Conservation (phyloP, 2,329 filamentous ascomycete genomes). For the Ascochyta rabiei region DNA sequence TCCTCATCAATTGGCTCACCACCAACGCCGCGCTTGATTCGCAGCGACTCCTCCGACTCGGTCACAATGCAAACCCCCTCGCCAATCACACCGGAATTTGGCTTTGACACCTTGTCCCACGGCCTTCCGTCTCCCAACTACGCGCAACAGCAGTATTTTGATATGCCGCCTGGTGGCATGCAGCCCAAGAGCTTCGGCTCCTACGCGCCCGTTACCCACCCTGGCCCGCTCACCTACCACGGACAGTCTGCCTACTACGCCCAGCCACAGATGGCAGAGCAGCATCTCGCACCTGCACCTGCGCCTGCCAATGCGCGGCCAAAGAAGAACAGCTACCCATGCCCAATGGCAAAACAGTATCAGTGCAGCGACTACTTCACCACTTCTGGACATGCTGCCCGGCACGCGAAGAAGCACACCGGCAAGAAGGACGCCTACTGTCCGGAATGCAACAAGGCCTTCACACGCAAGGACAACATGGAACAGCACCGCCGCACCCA, state of each 20-base stretch:
- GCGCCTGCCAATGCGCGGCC: conserved; percentile 49
- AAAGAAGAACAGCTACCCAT: conserved; percentile 74
- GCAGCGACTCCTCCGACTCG: conserved; percentile 56
- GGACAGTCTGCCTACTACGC: conserved; percentile 26
- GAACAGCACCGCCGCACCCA: conserved; percentile 83
- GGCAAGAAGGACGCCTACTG: conserved; percentile 78
- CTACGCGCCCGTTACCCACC: conserved; percentile 37
- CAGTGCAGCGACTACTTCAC: conserved; percentile 81
- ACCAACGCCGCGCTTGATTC: conserved; percentile 53
- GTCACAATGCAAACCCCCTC: conserved; percentile 52
- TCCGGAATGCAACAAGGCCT: conserved; percentile 76
- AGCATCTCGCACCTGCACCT: conserved; percentile 46
- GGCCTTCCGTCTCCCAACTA: conserved; percentile 37
- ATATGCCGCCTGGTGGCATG: conserved; percentile 9
- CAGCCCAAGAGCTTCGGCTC: conserved; percentile 26
- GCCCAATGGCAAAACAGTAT: conserved; percentile 72
- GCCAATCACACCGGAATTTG: conserved; percentile 54
- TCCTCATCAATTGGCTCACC: conserved; percentile 55
- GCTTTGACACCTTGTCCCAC: conserved; percentile 32
- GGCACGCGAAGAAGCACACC: conserved; percentile 83
- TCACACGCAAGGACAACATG: conserved; percentile 85
- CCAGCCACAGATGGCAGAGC: conserved; percentile 18
- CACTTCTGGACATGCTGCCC: conserved; percentile 82
- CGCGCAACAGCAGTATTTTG: conserved; percentile 36
- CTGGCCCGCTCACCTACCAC: conserved; percentile 34